Evolutionary conservation across 23 red algal genomes (phyloP).

Genomic region (Gracilaria caudata): DNA sequence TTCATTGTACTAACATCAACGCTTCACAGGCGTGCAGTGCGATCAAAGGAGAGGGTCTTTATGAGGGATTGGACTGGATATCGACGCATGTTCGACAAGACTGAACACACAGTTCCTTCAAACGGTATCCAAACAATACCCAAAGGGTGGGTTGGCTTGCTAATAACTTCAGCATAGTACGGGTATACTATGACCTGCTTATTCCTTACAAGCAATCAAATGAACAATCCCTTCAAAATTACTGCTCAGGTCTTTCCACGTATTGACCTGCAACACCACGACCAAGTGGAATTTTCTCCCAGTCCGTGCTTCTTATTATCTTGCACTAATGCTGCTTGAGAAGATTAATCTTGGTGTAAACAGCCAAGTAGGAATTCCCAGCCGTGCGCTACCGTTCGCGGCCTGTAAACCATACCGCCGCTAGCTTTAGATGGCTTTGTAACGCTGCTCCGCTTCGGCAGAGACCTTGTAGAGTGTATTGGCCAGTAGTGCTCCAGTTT

Average conservation of each 20-base stretch:
- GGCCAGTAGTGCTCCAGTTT: too few species aligned
- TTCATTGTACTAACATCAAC: not conserved
- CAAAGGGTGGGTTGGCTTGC: not conserved
- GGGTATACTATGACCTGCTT: not conserved
- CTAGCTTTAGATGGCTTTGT: not conserved
- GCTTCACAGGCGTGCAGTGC: conserved; percentile 74
- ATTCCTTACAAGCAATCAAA: not conserved
- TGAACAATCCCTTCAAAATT: not conserved
- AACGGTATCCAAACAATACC: not conserved
- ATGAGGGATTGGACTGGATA: conserved; percentile 92
- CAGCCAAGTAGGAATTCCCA: not conserved
- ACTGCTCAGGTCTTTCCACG: not conserved
- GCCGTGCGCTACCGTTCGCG: not conserved
- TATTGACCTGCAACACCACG: not conserved
- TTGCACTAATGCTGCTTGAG: not conserved
- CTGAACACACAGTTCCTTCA: conserved; percentile 5
- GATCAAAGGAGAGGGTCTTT: conserved; percentile 79
- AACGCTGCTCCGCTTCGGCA: too few species aligned
- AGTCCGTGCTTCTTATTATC: not conserved
- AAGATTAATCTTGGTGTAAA: not conserved
- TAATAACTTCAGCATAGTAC: not conserved
- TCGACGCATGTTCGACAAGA: conserved; percentile 77
- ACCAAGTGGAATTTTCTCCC: not conserved
- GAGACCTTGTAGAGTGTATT: too few species aligned
- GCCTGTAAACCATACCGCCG: not conserved